These are phyloP conservation scores for Lablab purpureus DNA, from an alignment of 306 rosid species.

Conservation along the genomic window DNA sequence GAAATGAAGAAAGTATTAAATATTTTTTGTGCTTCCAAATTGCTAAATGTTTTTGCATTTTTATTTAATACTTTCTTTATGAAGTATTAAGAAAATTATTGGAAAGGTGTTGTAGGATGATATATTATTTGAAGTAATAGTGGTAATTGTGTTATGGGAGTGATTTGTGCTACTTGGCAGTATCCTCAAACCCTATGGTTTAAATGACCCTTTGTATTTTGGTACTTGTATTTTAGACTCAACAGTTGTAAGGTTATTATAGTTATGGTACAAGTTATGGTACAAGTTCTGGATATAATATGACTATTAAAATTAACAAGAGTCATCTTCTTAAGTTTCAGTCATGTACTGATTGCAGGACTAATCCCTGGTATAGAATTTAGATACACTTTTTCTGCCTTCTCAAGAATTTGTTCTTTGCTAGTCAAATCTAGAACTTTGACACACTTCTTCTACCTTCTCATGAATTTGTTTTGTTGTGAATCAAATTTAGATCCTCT, in stretches of 20 bases:
- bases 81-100: not conserved
- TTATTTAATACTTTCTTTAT: not conserved
- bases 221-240: slow-evolving; percentile 3
- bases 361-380: too few species aligned
- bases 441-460: too few species aligned
- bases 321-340: too few species aligned
- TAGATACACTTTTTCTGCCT: too few species aligned
- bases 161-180: not conserved
- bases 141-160: not conserved
- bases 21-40: not conserved
- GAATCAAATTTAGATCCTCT: too few species aligned
- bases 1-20: slow-evolving; percentile 8
- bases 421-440: too few species aligned
- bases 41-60: not conserved
- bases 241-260: slow-evolving; percentile 6
- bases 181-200: slow-evolving; percentile 22
- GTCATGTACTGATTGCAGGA: too few species aligned
- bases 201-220: slow-evolving; percentile 17
- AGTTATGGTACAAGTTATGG: not conserved
- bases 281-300: not conserved
- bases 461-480: too few species aligned
- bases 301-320: not conserved
- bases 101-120: not conserved
- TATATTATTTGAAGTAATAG: slow-evolving; percentile 19
- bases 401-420: too few species aligned